A percentile compares a stretch with the other conserved stretches of the same genome.
Conservation (phyloP, 352 stramenopile species). For the Globisporangium iwayamae region DNA sequence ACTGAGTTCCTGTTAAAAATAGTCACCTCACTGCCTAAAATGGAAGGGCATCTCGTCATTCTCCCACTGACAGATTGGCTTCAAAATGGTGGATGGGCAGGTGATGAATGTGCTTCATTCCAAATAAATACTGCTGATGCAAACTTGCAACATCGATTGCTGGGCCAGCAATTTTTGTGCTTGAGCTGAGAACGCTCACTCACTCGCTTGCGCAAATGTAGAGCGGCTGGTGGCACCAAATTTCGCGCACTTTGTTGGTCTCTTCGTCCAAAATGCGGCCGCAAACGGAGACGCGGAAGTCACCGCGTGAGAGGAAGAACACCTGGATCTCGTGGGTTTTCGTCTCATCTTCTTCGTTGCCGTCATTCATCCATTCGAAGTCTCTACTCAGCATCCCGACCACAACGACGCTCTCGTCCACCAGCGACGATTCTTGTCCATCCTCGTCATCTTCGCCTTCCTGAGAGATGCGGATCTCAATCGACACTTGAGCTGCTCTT, state of each 20-base stretch:
- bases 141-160: neutral
- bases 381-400: conserved; percentile 32
- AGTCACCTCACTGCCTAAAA: neutral
- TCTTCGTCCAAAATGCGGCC: conserved; percentile 3
- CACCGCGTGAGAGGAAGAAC: conserved; percentile 63
- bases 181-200: neutral
- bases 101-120: neutral
- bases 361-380: conserved; percentile 19
- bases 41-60: neutral
- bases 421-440: conserved; percentile 4
- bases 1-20: conserved; percentile 1
- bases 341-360: conserved; percentile 6
- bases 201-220: conserved; percentile 29
- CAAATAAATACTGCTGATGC: conserved; percentile 3
- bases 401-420: conserved; percentile 32
- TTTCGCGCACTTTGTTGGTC: conserved; percentile 8
- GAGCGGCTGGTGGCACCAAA: conserved; percentile 51
- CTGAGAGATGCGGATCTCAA: conserved; percentile 32
- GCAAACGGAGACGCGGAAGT: conserved; percentile 40
- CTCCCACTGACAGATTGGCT: neutral
- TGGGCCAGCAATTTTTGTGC: neutral
- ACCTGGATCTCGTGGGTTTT: conserved; percentile 37
- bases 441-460: conserved; percentile 20
- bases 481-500: conserved; percentile 5
- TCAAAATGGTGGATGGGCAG: neutral